Base-by-base conservation (phyloP, 305 asterid species). In the Fraxinus dipetala region DNA sequence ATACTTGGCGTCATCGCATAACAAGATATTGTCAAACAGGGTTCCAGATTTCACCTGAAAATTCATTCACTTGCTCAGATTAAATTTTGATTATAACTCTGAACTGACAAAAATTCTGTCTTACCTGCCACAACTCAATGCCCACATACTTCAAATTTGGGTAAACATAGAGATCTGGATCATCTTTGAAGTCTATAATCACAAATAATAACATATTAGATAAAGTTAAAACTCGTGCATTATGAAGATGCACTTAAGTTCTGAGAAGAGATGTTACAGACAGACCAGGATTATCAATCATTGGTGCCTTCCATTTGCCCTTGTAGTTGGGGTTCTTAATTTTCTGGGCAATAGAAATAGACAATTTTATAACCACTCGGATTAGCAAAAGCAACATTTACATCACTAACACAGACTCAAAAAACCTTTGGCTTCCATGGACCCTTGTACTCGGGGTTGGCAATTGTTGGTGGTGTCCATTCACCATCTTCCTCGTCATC, bases 401-500 rank as follows among this genome's bases (percentile, higher is more conserved):
- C 70, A 61, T 22, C 32, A 61, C 70, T 20, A 59, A 18, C 3
- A 61, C 31, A 36, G 67, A 74, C 72, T 83, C 43, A 16, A 85
- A 86, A 79, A 80, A 96, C 98, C 95, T 96, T 94, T 78, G 98
- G 80, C 85, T 86, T 85, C 99, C 98, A 96, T 79, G 96, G 97
- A 45, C 99, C 99, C 93, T 96, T 94, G 92, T 94, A 96, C 85
- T 94, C 98, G 0, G 99, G 98, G 88, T 96, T 96, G 74, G 99
- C 93, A 90, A 94, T 91, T 16, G 95, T 94, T 65, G 99, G 99
- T 43, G 93, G 90, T 5, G 98, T 90, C 99, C 99, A 96, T 87
- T 91, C 97, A 76, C 99, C 98, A 90, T 96, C 99, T 86, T 94
- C 99, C 80, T 92, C 98, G 84, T 96, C 97, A 83, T 96, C 98